These are phyloP conservation scores for Clonostachys byssicola DNA, from an alignment of 2,329 filamentous ascomycete species.

Conservation along the genomic window DNA sequence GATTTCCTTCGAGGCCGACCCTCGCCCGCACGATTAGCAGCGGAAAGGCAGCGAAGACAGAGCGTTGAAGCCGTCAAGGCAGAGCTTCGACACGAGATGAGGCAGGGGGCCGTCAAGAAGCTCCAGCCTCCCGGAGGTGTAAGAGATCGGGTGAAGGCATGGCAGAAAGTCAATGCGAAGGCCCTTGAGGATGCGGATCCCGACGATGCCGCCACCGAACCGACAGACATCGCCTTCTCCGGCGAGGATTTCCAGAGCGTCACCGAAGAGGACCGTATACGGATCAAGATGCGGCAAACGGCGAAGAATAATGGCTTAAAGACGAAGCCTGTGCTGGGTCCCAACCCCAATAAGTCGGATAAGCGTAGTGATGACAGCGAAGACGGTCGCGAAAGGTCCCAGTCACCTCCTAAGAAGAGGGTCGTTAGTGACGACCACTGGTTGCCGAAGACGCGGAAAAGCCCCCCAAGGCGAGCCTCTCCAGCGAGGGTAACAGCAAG, in stretches of 20 bases:
- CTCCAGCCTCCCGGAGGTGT: conserved; percentile 64
- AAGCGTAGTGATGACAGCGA: conserved; percentile 21
- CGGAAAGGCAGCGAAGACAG: conserved; percentile 47
- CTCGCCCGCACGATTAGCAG: conserved; percentile 49
- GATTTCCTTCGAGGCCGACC: conserved; percentile 56
- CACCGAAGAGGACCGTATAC: conserved; percentile 55
- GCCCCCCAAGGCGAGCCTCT: conserved; percentile 39
- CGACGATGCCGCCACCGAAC: conserved; percentile 48
- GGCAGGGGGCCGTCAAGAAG: conserved; percentile 51
- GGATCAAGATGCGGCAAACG: conserved; percentile 49
- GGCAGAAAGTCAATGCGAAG: conserved; percentile 77
- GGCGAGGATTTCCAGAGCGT: conserved; percentile 52
- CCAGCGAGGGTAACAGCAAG: conserved; percentile 39
- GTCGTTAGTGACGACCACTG: conserved; percentile 93
- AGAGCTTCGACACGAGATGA: conserved; percentile 47
- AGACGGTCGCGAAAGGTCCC: conserved; percentile 21
- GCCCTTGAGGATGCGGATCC: conserved; percentile 33
- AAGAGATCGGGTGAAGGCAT: conserved; percentile 73
- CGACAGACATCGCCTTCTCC: conserved; percentile 57
- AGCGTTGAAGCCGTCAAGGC: conserved; percentile 57
- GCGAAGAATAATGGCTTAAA: conserved; percentile 23
- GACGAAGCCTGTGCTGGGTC: conserved; percentile 11
- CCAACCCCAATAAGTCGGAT: conserved; percentile 5
- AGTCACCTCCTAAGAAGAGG: conserved; percentile 76
- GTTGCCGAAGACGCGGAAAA: conserved; percentile 54